Base-by-base conservation (phyloP, 805 yeast genomes). In the Hanseniaspora thailandica region DNA sequence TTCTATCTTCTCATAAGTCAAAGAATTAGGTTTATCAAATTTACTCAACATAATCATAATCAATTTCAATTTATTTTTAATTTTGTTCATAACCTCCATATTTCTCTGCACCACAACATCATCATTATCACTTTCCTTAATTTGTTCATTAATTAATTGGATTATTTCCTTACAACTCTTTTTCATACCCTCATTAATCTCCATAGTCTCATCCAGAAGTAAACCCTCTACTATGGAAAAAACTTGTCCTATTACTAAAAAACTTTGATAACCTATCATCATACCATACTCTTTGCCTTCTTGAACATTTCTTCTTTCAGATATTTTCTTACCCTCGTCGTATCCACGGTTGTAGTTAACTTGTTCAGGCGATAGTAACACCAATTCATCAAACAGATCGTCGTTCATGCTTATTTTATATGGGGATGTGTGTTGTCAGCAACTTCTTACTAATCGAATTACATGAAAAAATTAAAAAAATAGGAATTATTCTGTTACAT, bases 221-320 rank as follows among this genome's bases (percentile, higher is more conserved):
- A 41, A 5, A n/a, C 34, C 5, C 23, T 41, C 46, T 7, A 43
- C 25, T 17, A 48, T 25, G 4, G 20, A 13, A 10, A 41, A 25
- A 2, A 48, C 6, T n/a, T 48, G 52, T 1, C 52, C 52, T 13
- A 48, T 28, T 8, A 48, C 25, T 19, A 48, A 20, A n/a, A 48
- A 48, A 23, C 36, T 48, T 20, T 48, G 52, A 22, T 31, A 48
- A 22, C 52, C 52, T 4, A 48, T 48, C 52, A 48, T 48, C 20
- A 48, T 8, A 8, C 52, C 52, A n/a, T 48, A 48, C n/a, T 48
- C 47, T 4, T 34, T 23, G 1, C 52, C 52, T 34, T 48, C 40
- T 41, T 41, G 35, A 3, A 40, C 44, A 22, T 48, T 48, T n/a
- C 52, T 40, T 25, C 19, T 40, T n/a, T 41, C 28, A 3, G 52